Percentiles rank a stretch among this genome's conserved stretches.
These are phyloP conservation scores for Geranomyces michiganensis DNA, from an alignment of 192 early-diverging fungal genomes.

Conservation along the genomic window DNA sequence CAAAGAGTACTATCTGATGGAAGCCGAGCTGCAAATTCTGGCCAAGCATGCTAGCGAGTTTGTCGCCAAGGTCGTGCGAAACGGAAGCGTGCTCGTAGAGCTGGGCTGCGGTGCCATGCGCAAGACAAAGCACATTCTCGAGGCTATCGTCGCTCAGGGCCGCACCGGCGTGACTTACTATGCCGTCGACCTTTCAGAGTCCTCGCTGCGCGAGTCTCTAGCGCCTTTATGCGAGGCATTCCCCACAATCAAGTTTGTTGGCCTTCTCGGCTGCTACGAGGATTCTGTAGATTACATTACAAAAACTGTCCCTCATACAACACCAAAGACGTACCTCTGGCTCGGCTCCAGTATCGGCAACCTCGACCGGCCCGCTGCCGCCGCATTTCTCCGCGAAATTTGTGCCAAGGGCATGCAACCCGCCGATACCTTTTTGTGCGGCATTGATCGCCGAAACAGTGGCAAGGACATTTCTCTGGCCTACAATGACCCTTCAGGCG, in stretches of 20 bases:
- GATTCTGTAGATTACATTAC: slow-evolving; percentile 70
- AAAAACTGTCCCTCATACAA: slow-evolving; percentile 47
- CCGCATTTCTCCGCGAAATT: slow-evolving; percentile 65
- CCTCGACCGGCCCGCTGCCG: slow-evolving; percentile 64
- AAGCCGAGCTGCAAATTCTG: slow-evolving; percentile 85
- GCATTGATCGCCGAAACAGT: slow-evolving; percentile 83
- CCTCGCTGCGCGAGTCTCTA: slow-evolving; percentile 74
- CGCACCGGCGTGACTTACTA: slow-evolving; percentile 73
- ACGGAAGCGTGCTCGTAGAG: slow-evolving; percentile 79
- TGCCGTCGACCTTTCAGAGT: slow-evolving; percentile 86
- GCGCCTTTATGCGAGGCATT: slow-evolving; percentile 63
- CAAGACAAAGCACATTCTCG: slow-evolving; percentile 82
- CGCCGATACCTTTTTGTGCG: slow-evolving; percentile 80
- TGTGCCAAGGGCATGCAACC: slow-evolving; percentile 57
- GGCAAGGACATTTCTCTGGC: slow-evolving; percentile 69
- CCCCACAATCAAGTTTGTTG: slow-evolving; percentile 70
- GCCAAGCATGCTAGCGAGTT: slow-evolving; percentile 56
- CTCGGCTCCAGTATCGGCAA: slow-evolving; percentile 91
- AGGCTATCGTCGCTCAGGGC: slow-evolving; percentile 68
- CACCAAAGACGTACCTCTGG: slow-evolving; percentile 81
- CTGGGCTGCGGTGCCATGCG: slow-evolving; percentile 88
- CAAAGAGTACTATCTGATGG: slow-evolving; percentile 85
- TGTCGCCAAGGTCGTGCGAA: slow-evolving; percentile 64
- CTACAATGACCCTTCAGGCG: slow-evolving; percentile 80
- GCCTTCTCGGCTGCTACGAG: slow-evolving; percentile 88